These are phyloP conservation scores for Nowakowskiella sp. DNA, from an alignment of 192 early-diverging fungal species.

Conservation along the genomic window DNA sequence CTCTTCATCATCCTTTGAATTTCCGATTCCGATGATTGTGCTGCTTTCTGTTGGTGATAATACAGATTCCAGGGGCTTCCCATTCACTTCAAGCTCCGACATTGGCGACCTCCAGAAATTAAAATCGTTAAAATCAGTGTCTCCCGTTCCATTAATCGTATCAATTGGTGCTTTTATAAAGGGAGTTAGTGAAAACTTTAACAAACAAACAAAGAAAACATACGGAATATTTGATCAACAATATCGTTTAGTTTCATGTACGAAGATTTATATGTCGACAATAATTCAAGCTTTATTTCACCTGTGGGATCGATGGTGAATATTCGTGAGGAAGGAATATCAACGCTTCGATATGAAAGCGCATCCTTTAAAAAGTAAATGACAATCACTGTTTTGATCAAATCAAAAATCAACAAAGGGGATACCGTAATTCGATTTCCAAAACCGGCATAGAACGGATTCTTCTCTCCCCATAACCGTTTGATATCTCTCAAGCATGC, in stretches of 20 bases:
- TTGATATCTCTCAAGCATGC: constrained; percentile 86
- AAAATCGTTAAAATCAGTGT: constrained; percentile 75
- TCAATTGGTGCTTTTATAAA: background rate
- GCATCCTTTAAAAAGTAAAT: constrained; percentile 54
- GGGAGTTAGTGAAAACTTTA: background rate
- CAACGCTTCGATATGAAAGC: constrained; percentile 86
- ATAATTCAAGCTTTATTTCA: constrained; percentile 82
- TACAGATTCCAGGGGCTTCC: background rate
- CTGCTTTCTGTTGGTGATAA: no score
- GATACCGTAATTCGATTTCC: constrained; percentile 85
- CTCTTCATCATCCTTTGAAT: no score
- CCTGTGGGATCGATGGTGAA: constrained; percentile 93
- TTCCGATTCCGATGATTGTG: no score
- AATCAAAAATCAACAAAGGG: background rate
- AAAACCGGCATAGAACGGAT: constrained; percentile 94
- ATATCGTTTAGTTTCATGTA: constrained; percentile 83
- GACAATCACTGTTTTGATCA: background rate
- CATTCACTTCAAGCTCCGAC: constrained; percentile 29
- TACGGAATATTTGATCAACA: constrained; percentile 93
- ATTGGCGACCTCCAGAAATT: constrained; percentile 66
- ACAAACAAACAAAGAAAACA: constrained; percentile 16
- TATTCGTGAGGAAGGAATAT: constrained; percentile 86
- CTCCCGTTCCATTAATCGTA: constrained; percentile 34
- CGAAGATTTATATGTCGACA: constrained; percentile 75
- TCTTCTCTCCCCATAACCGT: constrained; percentile 68